Conservation (phyloP, 495 filamentous ascomycete species). For the Podospora bellae-mahoneyi region DNA sequence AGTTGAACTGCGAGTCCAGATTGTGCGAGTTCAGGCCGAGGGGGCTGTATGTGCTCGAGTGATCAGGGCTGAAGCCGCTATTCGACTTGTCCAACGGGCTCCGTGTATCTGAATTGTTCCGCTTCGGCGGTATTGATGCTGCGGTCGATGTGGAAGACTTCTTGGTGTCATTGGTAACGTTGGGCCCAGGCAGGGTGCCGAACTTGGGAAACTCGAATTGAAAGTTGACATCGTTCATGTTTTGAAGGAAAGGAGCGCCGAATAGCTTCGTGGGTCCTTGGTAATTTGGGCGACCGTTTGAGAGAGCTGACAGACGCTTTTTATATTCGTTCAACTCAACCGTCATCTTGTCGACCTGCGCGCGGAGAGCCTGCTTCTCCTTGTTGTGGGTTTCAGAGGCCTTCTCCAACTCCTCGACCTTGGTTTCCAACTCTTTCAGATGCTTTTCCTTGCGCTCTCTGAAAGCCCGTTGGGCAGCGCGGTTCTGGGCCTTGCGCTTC, state of each 20-base stretch:
- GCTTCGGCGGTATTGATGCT: constrained; percentile 23
- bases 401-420: constrained; percentile 90
- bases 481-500: constrained; percentile 99
- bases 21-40: constrained; percentile 29
- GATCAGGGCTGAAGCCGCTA: constrained; percentile 27
- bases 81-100: constrained; percentile 35
- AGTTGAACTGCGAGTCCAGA: constrained; percentile 52
- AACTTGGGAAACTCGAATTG: constrained; percentile 92
- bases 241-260: constrained; percentile 53
- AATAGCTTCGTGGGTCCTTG: constrained; percentile 32
- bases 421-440: constrained; percentile 90
- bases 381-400: constrained; percentile 75
- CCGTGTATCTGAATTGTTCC: constrained; percentile 28
- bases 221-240: constrained; percentile 70
- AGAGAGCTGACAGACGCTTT: constrained; percentile 68
- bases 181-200: constrained; percentile 66
- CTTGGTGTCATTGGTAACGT: constrained; percentile 45
- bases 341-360: constrained; percentile 82
- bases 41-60: constrained; percentile 25
- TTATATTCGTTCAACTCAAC: constrained; percentile 85
- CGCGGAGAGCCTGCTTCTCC: constrained; percentile 79
- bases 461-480: constrained; percentile 94
- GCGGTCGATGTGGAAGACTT: constrained; percentile 26
- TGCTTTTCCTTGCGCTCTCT: constrained; percentile 98
- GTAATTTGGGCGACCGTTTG: constrained; percentile 29